Percentiles rank a stretch among this genome's conserved stretches.
phyloP scores from a whole-genome alignment of 1,284 basidiomycete species.

The Austroboletus sp. region DNA sequence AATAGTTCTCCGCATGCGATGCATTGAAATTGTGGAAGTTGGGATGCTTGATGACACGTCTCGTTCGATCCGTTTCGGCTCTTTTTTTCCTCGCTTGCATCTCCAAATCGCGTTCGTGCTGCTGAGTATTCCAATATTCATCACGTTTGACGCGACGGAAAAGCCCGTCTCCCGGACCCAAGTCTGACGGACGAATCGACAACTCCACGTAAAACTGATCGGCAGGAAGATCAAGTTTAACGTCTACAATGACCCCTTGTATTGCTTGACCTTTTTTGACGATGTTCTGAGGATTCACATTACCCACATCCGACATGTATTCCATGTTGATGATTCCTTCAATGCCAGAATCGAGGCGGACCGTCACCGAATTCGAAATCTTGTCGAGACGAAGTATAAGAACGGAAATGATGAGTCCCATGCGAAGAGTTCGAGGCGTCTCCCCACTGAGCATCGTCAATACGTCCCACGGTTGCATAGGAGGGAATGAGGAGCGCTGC shows the following conservation, averaged over 20 bases:
- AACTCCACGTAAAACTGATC: constrained; percentile 72
- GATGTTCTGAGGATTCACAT: constrained; percentile 40
- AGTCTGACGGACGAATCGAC: constrained; percentile 67
- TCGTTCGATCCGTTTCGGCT: constrained; percentile 67
- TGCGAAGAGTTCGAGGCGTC: constrained; percentile 70
- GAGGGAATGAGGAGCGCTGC: constrained; percentile 60
- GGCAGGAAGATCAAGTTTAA: constrained; percentile 56
- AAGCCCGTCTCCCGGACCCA: constrained; percentile 58
- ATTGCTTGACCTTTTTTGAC: constrained; percentile 75
- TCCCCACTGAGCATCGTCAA: constrained; percentile 96
- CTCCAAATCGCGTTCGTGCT: constrained; percentile 65
- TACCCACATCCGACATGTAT: constrained; percentile 53
- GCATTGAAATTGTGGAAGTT: constrained; percentile 97
- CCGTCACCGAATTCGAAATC: constrained; percentile 42
- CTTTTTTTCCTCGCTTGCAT: constrained; percentile 78
- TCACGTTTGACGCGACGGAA: constrained; percentile 62
- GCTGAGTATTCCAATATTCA: constrained; percentile 61
- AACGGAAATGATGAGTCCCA: constrained; percentile 82
- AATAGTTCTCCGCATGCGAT: constrained; percentile 80
- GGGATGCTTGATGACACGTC: constrained; percentile 93
- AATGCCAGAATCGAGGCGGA: constrained; percentile 87
- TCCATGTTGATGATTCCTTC: constrained; percentile 74
- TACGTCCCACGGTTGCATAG: constrained; percentile 73
- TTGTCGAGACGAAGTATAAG: constrained; percentile 55
- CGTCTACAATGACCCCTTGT: constrained; percentile 72